phyloP scores from a whole-genome alignment of 2,329 filamentous ascomycete species.

The Diaporthe australafricana region DNA sequence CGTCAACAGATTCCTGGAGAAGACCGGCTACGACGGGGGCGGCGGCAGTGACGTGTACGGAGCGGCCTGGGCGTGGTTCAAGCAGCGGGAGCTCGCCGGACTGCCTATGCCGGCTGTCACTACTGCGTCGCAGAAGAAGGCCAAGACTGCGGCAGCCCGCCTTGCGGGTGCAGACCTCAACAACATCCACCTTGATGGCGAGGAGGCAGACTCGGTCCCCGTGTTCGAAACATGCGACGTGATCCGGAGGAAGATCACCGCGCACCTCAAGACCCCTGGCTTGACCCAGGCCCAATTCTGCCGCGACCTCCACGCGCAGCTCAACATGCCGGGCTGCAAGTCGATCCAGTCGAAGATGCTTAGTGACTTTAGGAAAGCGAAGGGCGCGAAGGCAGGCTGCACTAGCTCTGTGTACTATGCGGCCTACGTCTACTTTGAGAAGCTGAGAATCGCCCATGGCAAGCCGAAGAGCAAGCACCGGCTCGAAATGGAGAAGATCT shows the following conservation, averaged over 20 bases:
- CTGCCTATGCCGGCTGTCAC: constrained; percentile 49
- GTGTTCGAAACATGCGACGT: constrained; percentile 70
- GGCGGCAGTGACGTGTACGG: constrained; percentile 47
- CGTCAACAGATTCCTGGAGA: constrained; percentile 61
- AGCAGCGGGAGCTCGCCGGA: constrained; percentile 60
- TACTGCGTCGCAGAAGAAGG: constrained; percentile 11
- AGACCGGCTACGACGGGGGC: constrained; percentile 54
- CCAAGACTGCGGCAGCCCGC: not conserved
- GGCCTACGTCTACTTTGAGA: constrained; percentile 49
- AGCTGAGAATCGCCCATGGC: not conserved
- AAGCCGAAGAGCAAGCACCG: not conserved
- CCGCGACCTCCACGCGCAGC: constrained; percentile 47
- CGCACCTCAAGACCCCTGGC: constrained; percentile 57
- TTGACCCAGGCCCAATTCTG: constrained; percentile 65
- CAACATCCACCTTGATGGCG: constrained; percentile 47
- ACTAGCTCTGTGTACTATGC: constrained; percentile 58
- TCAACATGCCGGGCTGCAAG: constrained; percentile 25
- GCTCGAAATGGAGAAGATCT: not conserved
- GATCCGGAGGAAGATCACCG: constrained; percentile 66
- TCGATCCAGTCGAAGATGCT: constrained; percentile 52
- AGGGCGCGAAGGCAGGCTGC: constrained; percentile 56
- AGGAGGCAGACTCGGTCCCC: constrained; percentile 57
- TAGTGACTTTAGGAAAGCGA: constrained; percentile 56
- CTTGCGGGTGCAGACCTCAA: not conserved
- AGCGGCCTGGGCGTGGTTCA: constrained; percentile 58